These are phyloP conservation scores for Russula olivacea DNA, from an alignment of 768 basidiomycete species.

Conservation along the genomic window DNA sequence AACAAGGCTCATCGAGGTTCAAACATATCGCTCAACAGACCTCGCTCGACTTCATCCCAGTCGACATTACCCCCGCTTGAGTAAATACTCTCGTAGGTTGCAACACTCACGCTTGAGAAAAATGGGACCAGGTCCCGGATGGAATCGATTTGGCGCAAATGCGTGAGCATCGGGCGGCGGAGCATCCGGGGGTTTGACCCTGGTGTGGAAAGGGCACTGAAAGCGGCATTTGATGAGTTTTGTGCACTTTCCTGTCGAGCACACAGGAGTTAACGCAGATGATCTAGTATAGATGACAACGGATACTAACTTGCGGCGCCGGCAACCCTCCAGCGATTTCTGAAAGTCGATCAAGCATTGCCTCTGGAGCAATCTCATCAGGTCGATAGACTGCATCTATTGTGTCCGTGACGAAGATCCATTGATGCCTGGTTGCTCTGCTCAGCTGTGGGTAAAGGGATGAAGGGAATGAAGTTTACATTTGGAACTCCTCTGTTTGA, in stretches of 20 bases:
- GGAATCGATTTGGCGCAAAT: constrained; percentile 70
- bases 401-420: constrained; percentile 98
- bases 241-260: constrained; percentile 6
- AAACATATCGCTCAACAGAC: constrained; percentile 84
- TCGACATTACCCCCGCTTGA: constrained; percentile 75
- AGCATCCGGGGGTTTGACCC: constrained; percentile 42
- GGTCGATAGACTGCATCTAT: constrained; percentile 91
- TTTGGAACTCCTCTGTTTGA: constrained; percentile 97
- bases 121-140: constrained; percentile 84
- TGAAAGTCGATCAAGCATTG: constrained; percentile 86
- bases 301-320: constrained; percentile 31
- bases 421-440: constrained; percentile 67
- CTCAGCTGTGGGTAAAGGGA: neutral
- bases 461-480: constrained; percentile 44
- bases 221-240: neutral
- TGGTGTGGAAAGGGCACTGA: constrained; percentile 16
- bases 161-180: constrained; percentile 68
- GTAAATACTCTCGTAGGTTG: constrained; percentile 88
- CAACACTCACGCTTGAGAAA: constrained; percentile 83
- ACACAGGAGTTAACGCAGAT: neutral
- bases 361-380: constrained; percentile 74
- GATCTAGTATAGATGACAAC: neutral
- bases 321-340: constrained; percentile 75
- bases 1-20: constrained; percentile 50
- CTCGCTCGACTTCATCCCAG: constrained; percentile 82